These are phyloP conservation scores for Pseudotsuga menziesii DNA, from an alignment of 75 land plant genomes.

Conservation along the genomic window DNA sequence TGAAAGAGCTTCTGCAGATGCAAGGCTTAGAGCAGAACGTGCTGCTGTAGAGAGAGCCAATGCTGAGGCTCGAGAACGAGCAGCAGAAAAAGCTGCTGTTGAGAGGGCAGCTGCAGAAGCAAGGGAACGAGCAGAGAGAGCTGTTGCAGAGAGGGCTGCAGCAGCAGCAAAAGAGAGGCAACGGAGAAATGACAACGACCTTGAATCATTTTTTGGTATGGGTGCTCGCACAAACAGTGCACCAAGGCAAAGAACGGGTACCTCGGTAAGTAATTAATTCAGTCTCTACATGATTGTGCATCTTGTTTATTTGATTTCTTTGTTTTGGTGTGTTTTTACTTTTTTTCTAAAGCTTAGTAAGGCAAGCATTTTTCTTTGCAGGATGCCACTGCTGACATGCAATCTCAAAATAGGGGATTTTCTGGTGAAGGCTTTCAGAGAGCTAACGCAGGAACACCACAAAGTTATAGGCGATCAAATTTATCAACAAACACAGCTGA, in stretches of 20 bases:
- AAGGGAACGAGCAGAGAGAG: conserved; percentile 55
- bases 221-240: conserved; percentile 65
- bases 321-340: background rate
- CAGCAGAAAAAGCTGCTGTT: conserved; percentile 66
- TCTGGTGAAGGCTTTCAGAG: background rate
- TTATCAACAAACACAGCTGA: background rate
- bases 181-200: conserved; percentile 55
- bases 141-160: conserved; percentile 45
- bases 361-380: background rate
- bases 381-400: background rate
- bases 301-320: background rate
- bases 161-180: conserved; percentile 70
- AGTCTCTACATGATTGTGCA: conserved; percentile 22
- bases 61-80: conserved; percentile 73
- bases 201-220: conserved; percentile 66
- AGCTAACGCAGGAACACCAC: conserved; percentile 3
- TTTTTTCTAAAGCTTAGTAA: background rate
- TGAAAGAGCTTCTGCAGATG: conserved; percentile 18
- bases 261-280: conserved; percentile 31
- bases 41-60: conserved; percentile 75
- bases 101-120: conserved; percentile 63
- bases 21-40: conserved; percentile 56
- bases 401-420: conserved; percentile 1
- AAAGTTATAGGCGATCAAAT: conserved; percentile 1
- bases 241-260: conserved; percentile 47